Percentiles rank a stretch among this genome's conserved stretches.
phyloP scores from a whole-genome alignment of 2,329 filamentous ascomycete genomes.

The Penicillium sumatraense region DNA sequence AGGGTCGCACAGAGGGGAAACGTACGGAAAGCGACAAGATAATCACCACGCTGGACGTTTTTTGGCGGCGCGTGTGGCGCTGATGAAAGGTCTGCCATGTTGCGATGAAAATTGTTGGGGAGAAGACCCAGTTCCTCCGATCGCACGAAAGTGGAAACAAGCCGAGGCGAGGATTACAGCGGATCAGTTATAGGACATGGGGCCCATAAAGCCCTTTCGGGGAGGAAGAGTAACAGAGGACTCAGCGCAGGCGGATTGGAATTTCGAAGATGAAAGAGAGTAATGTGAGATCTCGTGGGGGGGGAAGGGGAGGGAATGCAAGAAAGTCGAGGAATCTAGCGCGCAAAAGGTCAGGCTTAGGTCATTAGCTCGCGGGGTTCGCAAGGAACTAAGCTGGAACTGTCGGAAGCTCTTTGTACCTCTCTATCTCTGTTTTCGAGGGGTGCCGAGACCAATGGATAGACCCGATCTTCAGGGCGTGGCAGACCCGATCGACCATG shows the following conservation, averaged over 20 bases:
- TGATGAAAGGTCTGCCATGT: slow-evolving; percentile 19
- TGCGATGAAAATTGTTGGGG: slow-evolving; percentile 5
- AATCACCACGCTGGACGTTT: slow-evolving; percentile 46
- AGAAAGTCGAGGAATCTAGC: slow-evolving; percentile 24
- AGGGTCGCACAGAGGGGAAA: slow-evolving; percentile 21
- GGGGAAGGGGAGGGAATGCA: slow-evolving; percentile 23
- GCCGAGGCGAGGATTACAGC: slow-evolving; percentile 11
- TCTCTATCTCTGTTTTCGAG: background rate
- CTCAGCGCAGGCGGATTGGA: slow-evolving; percentile 5
- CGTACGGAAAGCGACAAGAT: slow-evolving; percentile 52
- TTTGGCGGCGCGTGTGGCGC: slow-evolving; percentile 35
- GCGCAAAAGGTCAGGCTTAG: slow-evolving; percentile 14
- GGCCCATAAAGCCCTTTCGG: slow-evolving; percentile 30
- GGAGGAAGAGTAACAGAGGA: slow-evolving; percentile 1
- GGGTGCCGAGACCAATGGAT: background rate
- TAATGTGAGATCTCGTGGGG: slow-evolving; percentile 15
- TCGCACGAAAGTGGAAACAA: slow-evolving; percentile 17
- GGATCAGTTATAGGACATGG: slow-evolving; percentile 34
- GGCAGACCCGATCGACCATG: slow-evolving; percentile 2
- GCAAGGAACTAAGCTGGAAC: slow-evolving; percentile 14
- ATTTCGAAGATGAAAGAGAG: slow-evolving; percentile 12
- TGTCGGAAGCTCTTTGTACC: slow-evolving; percentile 4
- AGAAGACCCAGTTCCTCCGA: slow-evolving; percentile 14
- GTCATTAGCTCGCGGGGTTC: slow-evolving; percentile 26
- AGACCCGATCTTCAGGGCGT: background rate